A percentile compares a stretch with the other conserved stretches of the same genome.
Evolutionary conservation across 1,284 basidiomycete genomes (phyloP).

Genomic region (Apiotrichum sp.): DNA sequence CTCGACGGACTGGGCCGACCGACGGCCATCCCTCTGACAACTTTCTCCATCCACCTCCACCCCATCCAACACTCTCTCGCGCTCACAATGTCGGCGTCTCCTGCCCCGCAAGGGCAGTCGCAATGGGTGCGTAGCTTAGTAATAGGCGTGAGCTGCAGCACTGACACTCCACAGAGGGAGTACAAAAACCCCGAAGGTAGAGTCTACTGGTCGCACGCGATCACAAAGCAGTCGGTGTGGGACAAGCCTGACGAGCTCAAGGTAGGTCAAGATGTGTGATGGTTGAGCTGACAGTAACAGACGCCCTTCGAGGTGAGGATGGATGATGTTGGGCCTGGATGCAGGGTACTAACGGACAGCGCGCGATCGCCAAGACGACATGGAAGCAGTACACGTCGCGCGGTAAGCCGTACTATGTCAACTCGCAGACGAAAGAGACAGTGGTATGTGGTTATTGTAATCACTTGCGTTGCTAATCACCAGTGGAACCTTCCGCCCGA

Average conservation of each 20-base stretch:
- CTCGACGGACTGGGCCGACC: no score
- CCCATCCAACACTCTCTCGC: background rate
- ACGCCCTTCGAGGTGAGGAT: slow-evolving; percentile 71
- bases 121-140: slow-evolving; percentile 20
- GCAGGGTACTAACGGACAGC: slow-evolving; percentile 49
- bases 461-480: background rate
- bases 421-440: slow-evolving; percentile 52
- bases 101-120: slow-evolving; percentile 15
- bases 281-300: slow-evolving; percentile 54
- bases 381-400: slow-evolving; percentile 91
- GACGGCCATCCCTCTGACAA: background rate
- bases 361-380: slow-evolving; percentile 73
- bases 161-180: slow-evolving; percentile 28
- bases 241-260: slow-evolving; percentile 49
- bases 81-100: slow-evolving; percentile 17
- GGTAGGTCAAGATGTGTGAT: slow-evolving; percentile 7
- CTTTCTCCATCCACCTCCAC: background rate
- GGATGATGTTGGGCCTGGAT: background rate
- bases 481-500: slow-evolving; percentile 93
- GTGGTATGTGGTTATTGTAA: slow-evolving; percentile 10
- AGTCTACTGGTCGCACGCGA: slow-evolving; percentile 46
- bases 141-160: background rate
- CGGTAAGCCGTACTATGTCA: slow-evolving; percentile 87
- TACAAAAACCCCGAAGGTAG: slow-evolving; percentile 45
- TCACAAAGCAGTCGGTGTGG: slow-evolving; percentile 48